Conservation (phyloP, 768 basidiomycete species). For the Tephrocybe sp. region DNA sequence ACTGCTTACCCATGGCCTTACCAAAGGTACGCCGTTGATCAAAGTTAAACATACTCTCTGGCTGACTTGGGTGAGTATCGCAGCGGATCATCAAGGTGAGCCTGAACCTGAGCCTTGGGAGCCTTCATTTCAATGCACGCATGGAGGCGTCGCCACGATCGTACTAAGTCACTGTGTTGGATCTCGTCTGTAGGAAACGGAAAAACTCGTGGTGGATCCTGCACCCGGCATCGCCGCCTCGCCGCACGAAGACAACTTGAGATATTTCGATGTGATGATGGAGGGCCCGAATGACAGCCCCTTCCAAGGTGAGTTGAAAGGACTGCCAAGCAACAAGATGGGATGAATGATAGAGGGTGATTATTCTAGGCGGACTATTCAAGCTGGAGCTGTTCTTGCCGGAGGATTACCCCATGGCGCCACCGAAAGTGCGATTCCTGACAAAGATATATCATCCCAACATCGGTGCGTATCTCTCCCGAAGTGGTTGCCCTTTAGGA, state of each 20-base stretch:
- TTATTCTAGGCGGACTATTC: constrained; percentile 76
- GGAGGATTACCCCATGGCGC: constrained; percentile 99
- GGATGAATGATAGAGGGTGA: background rate
- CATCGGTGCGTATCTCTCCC: constrained; percentile 68
- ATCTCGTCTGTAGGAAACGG: constrained; percentile 84
- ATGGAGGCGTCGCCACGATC: background rate
- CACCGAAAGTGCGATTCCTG: constrained; percentile 95
- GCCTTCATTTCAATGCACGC: too few species aligned
- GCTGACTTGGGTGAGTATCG: background rate
- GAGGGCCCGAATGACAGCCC: constrained; percentile 93
- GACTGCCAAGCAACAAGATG: too few species aligned
- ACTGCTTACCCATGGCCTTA: constrained; percentile 37
- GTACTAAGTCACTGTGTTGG: constrained; percentile 9
- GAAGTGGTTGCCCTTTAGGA: background rate
- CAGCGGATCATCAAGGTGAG: constrained; percentile 52
- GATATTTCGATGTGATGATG: constrained; percentile 98
- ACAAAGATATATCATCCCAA: constrained; percentile 99
- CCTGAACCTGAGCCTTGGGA: constrained; percentile 11
- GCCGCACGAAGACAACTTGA: constrained; percentile 95
- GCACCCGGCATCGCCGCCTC: constrained; percentile 95
- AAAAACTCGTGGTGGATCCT: constrained; percentile 92
- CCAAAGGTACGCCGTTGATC: constrained; percentile 41
- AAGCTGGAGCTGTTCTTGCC: constrained; percentile 97
- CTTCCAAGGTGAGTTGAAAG: constrained; percentile 61
- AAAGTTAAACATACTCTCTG: background rate